phyloP scores from a whole-genome alignment of 177 flowering plant genomes.

The Vitis hybrid region DNA sequence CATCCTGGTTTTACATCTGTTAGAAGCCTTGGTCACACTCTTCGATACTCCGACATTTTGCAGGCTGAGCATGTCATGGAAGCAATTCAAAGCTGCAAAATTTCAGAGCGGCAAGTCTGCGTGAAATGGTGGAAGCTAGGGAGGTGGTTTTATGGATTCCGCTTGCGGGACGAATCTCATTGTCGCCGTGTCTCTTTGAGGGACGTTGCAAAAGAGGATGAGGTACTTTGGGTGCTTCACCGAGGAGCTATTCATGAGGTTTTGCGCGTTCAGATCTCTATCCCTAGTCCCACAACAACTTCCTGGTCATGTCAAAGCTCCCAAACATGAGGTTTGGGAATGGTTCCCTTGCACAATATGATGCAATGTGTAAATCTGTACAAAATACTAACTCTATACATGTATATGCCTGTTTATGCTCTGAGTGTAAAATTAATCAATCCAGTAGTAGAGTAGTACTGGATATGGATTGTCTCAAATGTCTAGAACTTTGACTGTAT shows the following conservation, averaged over 20 bases:
- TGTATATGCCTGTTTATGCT: no score
- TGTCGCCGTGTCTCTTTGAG: slow-evolving; percentile 51
- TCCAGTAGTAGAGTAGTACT: no score
- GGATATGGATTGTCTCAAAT: no score
- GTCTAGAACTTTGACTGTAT: no score
- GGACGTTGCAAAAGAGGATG: slow-evolving; percentile 56
- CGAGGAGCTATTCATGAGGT: slow-evolving; percentile 88
- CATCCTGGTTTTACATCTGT: no score
- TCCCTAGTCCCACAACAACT: slow-evolving; percentile 26
- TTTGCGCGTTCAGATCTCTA: slow-evolving; percentile 63
- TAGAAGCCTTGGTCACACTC: no score
- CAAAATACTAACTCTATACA: no score
- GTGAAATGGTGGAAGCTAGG: slow-evolving; percentile 95
- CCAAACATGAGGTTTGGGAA: not conserved
- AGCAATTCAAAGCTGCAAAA: slow-evolving; percentile 46
- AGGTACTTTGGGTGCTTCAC: slow-evolving; percentile 64
- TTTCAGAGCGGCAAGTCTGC: slow-evolving; percentile 64
- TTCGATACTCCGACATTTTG: slow-evolving; percentile 7
- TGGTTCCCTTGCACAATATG: no score
- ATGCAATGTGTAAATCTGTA: no score
- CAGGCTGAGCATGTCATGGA: slow-evolving; percentile 49
- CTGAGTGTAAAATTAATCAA: no score
- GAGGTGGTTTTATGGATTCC: slow-evolving; percentile 74
- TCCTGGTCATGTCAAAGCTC: slow-evolving; percentile 40
- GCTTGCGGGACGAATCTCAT: slow-evolving; percentile 62